These are phyloP conservation scores for Diaporthe sp. DNA, from an alignment of 2,329 filamentous ascomycete species.

Conservation along the genomic window DNA sequence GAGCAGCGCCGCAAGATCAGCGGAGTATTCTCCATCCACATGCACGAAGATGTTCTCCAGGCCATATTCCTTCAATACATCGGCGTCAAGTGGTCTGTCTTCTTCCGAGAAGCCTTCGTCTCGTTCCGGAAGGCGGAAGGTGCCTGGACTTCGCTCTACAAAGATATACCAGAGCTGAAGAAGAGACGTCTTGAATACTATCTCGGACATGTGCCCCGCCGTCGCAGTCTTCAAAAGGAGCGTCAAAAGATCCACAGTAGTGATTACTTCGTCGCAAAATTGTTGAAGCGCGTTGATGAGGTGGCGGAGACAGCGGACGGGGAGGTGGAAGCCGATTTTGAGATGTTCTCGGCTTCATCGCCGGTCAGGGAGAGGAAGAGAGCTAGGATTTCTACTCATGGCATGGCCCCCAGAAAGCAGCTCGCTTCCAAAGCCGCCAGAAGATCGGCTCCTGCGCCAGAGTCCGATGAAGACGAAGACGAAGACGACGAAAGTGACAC, in stretches of 20 bases:
- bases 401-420: slow-evolving; percentile 48
- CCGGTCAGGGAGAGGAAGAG: not conserved
- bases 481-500: slow-evolving; percentile 41
- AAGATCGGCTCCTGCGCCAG: slow-evolving; percentile 38
- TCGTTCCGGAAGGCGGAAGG: slow-evolving; percentile 49
- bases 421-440: slow-evolving; percentile 53
- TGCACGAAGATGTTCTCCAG: slow-evolving; percentile 67
- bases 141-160: slow-evolving; percentile 54
- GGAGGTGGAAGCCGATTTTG: slow-evolving; percentile 56
- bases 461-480: slow-evolving; percentile 43
- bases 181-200: slow-evolving; percentile 53
- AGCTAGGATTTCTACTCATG: not conserved
- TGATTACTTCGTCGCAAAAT: slow-evolving; percentile 62
- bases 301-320: slow-evolving; percentile 48
- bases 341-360: not conserved
- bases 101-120: slow-evolving; percentile 56
- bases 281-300: slow-evolving; percentile 53
- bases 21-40: slow-evolving; percentile 63
- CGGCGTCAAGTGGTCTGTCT: slow-evolving; percentile 62
- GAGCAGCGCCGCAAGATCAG: slow-evolving; percentile 63
- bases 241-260: slow-evolving; percentile 52
- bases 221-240: slow-evolving; percentile 47
- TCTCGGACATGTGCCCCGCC: slow-evolving; percentile 46
- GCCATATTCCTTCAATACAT: slow-evolving; percentile 66
- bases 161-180: slow-evolving; percentile 50